A percentile compares a stretch with the other conserved stretches of the same genome.
Evolutionary conservation across 345 rosid genomes (phyloP).

Genomic region (Camelina hispida): DNA sequence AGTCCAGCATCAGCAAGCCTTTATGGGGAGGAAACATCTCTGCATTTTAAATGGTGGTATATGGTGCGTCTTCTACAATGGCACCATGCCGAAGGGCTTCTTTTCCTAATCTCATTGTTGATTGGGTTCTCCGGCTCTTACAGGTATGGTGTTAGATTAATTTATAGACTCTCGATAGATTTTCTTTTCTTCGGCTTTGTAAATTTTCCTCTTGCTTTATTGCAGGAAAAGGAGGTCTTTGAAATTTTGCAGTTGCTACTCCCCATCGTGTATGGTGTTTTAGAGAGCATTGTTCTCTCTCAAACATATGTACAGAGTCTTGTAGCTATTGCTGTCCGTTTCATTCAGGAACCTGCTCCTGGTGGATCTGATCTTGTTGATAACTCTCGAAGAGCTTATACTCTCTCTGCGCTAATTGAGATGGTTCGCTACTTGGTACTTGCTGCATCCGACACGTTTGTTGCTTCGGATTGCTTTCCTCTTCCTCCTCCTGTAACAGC

Average conservation of each 20-base stretch:
- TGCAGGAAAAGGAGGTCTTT: conserved; percentile 82
- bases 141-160: conserved; percentile 57
- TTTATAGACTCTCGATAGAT: conserved; percentile 13
- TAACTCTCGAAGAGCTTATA: conserved; percentile 95
- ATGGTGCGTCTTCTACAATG: conserved; percentile 91
- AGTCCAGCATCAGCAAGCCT: conserved; percentile 57
- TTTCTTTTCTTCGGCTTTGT: conserved; percentile 27
- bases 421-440: conserved; percentile 89
- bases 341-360: conserved; percentile 84
- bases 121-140: conserved; percentile 90
- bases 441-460: conserved; percentile 95
- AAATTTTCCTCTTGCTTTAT: conserved; percentile 31
- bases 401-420: conserved; percentile 84
- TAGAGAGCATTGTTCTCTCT: conserved; percentile 83
- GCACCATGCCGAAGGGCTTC: conserved; percentile 91
- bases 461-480: conserved; percentile 94
- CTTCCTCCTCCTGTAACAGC: conserved; percentile 79
- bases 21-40: conserved; percentile 85
- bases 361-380: conserved; percentile 94
- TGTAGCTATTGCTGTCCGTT: conserved; percentile 76
- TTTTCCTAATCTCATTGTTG: conserved; percentile 87
- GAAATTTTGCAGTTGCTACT: conserved; percentile 87
- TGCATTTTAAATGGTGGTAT: conserved; percentile 95
- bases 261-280: conserved; percentile 83
- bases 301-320: conserved; percentile 86